Base-by-base conservation (phyloP, 2,329 filamentous ascomycete species). In the Trematosphaeria pertusa region DNA sequence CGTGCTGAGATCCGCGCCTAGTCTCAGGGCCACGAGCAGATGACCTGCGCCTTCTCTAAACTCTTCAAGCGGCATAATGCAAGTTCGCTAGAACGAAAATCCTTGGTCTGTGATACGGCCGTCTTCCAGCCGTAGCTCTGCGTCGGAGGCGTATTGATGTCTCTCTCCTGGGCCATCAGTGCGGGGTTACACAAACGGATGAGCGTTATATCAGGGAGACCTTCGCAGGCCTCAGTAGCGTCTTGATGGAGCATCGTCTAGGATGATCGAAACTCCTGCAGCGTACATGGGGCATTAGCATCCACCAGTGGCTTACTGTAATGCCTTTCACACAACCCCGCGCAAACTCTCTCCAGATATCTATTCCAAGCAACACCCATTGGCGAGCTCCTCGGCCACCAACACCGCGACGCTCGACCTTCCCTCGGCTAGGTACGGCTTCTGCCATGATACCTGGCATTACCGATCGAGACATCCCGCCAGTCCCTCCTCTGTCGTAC, bases 401-500 rank as follows among this genome's bases (percentile, higher is more conserved):
- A 1, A 57, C 53, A n/a, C 51, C 54, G 12, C 46, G 50, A 15
- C 48, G 49, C n/a, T 50, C 52, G 11, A 57, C 49, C 14, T 52
- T 46, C 17, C 52, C 48, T 28, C 33, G n/a, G 30, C 31, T 32
- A 37, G 43, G 38, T 10, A 31, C 21, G 8, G 26, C 15, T 2
- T 24, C 20, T 4, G 6, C 33, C 2, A 3, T 9, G 9, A 45
- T 26, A 6, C 12, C 21, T 5, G 9, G 28, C 17, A 11, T 3
- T 12, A 15, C 12, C 3, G n/a, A 44, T 5, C 3, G 12, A 9
- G 30, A 48, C 9, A 20, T 37, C 14, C 56, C 49, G 10, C 44
- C 56, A 3, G 35, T 61, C 1, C 54, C 50, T 12, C 36, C 46
- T 2, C 35, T 61, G 3, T 61, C 61, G 2, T 61, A 52, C 43